Base-by-base conservation (phyloP, 441 rosid species). In the Gossypium davidsonii region DNA sequence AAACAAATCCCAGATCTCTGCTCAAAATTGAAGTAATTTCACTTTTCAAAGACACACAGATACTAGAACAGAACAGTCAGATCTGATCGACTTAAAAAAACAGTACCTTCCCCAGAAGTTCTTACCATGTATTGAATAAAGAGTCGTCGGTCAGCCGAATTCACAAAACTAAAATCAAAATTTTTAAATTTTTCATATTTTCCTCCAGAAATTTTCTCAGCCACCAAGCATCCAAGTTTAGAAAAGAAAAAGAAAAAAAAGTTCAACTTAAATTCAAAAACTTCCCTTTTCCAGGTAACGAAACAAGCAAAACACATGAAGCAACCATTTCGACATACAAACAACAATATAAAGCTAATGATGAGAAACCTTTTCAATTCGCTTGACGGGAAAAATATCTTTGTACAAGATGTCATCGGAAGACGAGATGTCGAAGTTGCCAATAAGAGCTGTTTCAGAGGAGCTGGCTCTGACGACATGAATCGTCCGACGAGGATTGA, bases 311-410 rank as follows among this genome's bases (percentile, higher is more conserved):
- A 72, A 74, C 46, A 62, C 42, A 66, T 28, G 49, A 12, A 68
- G 31, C 28, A 34, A 26, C 14, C 44, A 74, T 25, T 71, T 15
- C 57, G 63, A 7, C 31, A 25, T 9, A 69, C 11, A 5, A 2
- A 18, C 34, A 39, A 52, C n/a, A 49, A n/a, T 18, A 10, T 57
- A 55, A 26, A 8, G 42, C 39, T 42, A 14, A 53, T 53, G 21
- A 83, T 25, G 20, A 17, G 42, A 60, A 55, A 94, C 98, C 94
- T 70, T 83, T 61, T 84, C 85, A 74, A 85, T 85, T 70, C 88
- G 88, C 73, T 79, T 73, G 63, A 92, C 85, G 18, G 93, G 85
- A 74, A 94, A 87, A 52, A 72, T 83, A 68, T 90, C 84, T 77
- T 83, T 79, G 80, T 84, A 87, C 39, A 84, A 11, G 21, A 84